Evolutionary conservation across 1,139 yeast genomes (phyloP).

Genomic region (Yamadazyma trypodendri): DNA sequence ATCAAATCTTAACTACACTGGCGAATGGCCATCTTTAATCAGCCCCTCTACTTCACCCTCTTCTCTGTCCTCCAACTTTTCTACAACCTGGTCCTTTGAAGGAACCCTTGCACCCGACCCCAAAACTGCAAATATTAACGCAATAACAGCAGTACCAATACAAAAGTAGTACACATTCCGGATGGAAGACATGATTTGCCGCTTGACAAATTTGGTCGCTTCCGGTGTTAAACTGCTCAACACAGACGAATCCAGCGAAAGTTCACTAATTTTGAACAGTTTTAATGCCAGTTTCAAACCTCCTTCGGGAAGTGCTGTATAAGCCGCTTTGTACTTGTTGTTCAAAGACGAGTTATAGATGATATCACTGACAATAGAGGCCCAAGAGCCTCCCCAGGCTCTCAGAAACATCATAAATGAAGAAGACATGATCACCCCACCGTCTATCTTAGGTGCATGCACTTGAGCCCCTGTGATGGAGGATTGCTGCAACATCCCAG

Average conservation of each 20-base stretch:
- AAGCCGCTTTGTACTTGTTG: constrained; percentile 17
- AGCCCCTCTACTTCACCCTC: no score
- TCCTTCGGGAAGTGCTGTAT: constrained; percentile 18
- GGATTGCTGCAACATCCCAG: constrained; percentile 33
- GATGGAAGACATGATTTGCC: constrained; percentile 29
- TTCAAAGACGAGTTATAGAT: constrained; percentile 31
- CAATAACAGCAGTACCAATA: constrained; percentile 26
- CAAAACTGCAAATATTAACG: constrained; percentile 22
- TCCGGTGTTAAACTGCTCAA: constrained; percentile 23
- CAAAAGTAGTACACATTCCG: constrained; percentile 33
- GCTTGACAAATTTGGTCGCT: constrained; percentile 26
- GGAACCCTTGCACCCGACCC: constrained; percentile 33
- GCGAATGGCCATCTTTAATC: no score
- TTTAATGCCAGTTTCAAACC: constrained; percentile 21
- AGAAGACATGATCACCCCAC: constrained; percentile 38
- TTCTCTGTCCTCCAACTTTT: constrained; percentile 4
- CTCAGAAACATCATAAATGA: constrained; percentile 31
- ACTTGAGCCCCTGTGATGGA: constrained; percentile 30
- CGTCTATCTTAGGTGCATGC: constrained; percentile 36
- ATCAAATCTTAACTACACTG: no score
- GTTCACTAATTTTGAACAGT: constrained; percentile 13
- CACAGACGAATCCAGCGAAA: constrained; percentile 21
- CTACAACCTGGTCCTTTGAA: constrained; percentile 2
- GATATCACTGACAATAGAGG: constrained; percentile 33
- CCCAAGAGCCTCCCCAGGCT: constrained; percentile 31